These are phyloP conservation scores for Stemphylium beticola DNA, from an alignment of 2,329 filamentous ascomycete species.

Conservation along the genomic window DNA sequence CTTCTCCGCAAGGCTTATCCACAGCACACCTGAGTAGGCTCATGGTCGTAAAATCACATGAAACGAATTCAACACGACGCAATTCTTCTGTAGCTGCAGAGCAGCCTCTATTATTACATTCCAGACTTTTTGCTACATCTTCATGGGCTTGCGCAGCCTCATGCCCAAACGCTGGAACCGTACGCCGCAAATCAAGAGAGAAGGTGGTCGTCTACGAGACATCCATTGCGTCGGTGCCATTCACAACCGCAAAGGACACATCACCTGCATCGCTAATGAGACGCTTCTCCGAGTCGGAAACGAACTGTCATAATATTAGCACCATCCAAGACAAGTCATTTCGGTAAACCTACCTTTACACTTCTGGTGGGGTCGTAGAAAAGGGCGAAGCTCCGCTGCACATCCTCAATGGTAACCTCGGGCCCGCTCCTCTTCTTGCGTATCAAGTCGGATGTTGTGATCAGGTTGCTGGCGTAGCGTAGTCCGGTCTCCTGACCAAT, in stretches of 20 bases:
- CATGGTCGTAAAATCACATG: neutral
- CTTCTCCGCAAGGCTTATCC: too few relatives aligned
- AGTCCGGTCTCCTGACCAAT: slow-evolving; percentile 92
- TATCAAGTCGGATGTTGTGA: slow-evolving; percentile 90
- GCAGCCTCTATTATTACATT: slow-evolving; percentile 5
- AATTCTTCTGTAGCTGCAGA: neutral
- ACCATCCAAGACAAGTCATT: neutral
- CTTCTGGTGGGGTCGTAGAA: slow-evolving; percentile 92
- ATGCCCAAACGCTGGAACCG: slow-evolving; percentile 30
- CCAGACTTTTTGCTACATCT: slow-evolving; percentile 9
- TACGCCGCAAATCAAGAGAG: slow-evolving; percentile 26
- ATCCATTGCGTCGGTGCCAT: slow-evolving; percentile 72
- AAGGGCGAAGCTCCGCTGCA: slow-evolving; percentile 89
- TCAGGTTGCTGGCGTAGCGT: slow-evolving; percentile 96
- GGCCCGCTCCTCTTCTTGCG: slow-evolving; percentile 83
- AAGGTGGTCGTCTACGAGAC: slow-evolving; percentile 56
- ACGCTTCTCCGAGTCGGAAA: slow-evolving; percentile 86
- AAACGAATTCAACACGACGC: neutral
- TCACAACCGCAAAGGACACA: slow-evolving; percentile 69
- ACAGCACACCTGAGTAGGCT: too few relatives aligned
- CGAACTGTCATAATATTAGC: slow-evolving; percentile 62
- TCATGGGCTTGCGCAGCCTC: neutral
- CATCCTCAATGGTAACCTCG: slow-evolving; percentile 84
- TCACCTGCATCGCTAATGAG: slow-evolving; percentile 86
- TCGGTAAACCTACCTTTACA: slow-evolving; percentile 62